Percentiles rank a stretch among this genome's conserved stretches.
Evolutionary conservation across 192 early-diverging fungal species (phyloP).

Genomic region (Backusella psychrophila): DNA sequence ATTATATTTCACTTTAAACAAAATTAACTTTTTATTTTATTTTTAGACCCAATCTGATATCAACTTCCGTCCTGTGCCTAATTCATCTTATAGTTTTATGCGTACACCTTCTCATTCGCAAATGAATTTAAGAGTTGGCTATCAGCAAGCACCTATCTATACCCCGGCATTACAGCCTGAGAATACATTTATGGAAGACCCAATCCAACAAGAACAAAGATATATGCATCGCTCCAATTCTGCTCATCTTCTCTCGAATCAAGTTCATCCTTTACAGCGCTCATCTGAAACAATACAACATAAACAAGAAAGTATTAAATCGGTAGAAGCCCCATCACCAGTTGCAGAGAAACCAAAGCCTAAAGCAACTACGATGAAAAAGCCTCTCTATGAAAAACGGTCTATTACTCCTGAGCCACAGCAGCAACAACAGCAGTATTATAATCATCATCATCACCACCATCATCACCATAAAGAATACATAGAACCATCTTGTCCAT

Average conservation of each 20-base stretch:
- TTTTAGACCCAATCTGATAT: neutral
- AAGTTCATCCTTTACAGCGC: neutral
- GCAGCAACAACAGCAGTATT: neutral
- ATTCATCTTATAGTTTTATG: neutral
- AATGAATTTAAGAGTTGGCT: neutral
- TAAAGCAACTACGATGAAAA: neutral
- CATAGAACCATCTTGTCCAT: neutral
- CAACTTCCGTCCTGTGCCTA: neutral
- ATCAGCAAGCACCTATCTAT: neutral
- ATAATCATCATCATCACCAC: neutral
- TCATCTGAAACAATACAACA: neutral
- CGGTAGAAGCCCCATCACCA: neutral
- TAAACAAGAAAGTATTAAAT: neutral
- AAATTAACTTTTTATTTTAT: neutral
- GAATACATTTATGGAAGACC: neutral
- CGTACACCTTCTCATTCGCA: conserved; percentile 5
- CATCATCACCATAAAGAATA: neutral
- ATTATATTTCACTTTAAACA: neutral
- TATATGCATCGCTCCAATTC: neutral
- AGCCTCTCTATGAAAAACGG: conserved; percentile 9
- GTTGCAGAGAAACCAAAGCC: neutral
- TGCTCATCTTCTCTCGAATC: neutral
- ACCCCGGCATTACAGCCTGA: neutral
- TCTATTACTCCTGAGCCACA: neutral
- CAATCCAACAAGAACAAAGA: neutral